A percentile compares a stretch with the other conserved stretches of the same genome.
Conservation (phyloP, 352 stramenopile genomes). For the Phytophthora colocasiae region DNA sequence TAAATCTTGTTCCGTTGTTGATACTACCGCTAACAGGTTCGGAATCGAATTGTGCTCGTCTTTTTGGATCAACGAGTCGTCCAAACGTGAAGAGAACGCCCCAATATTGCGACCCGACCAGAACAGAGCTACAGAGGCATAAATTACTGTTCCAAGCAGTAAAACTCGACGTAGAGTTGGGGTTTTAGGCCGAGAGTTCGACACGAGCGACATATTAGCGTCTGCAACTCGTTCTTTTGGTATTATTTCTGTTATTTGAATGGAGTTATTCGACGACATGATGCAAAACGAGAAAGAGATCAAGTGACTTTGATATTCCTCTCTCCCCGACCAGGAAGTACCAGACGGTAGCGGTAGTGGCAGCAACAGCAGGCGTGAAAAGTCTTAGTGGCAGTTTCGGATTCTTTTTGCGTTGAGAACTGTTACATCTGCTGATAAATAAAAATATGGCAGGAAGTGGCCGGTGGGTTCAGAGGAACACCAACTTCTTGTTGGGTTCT, state of each 20-base stretch:
- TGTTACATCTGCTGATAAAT: too few species aligned
- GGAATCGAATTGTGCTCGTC: neutral
- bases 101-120: constrained; percentile 27
- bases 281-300: neutral
- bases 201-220: too few species aligned
- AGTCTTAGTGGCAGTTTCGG: neutral
- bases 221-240: too few species aligned
- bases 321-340: neutral
- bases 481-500: too few species aligned
- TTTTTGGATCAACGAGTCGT: constrained; percentile 8
- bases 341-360: constrained; percentile 4
- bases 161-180: constrained; percentile 10
- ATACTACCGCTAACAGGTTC: neutral
- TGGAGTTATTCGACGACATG: neutral
- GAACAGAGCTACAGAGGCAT: constrained; percentile 22
- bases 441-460: neutral
- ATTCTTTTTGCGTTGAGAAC: constrained; percentile 1
- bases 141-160: constrained; percentile 16
- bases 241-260: too few species aligned
- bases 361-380: neutral
- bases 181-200: neutral
- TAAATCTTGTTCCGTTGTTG: neutral
- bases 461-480: neutral
- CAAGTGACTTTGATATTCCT: neutral
- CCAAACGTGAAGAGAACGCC: constrained; percentile 14